These are phyloP conservation scores for Apophysomyces elegans DNA, from an alignment of 371 early-diverging fungal genomes.

Conservation along the genomic window DNA sequence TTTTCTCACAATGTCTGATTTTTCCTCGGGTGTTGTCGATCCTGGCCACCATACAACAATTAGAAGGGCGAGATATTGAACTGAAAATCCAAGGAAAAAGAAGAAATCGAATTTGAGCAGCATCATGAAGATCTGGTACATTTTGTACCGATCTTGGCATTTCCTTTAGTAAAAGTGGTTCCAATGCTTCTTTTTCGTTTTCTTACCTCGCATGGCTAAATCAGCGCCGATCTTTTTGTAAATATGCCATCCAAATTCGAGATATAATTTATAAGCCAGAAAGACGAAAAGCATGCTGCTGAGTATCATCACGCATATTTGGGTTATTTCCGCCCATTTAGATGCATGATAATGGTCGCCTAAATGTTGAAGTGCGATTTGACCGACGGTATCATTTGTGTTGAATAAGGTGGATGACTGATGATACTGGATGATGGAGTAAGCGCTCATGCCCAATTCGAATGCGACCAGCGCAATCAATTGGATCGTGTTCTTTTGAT, in stretches of 20 bases:
- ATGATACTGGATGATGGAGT: slow-evolving; percentile 51
- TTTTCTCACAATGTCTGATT: slow-evolving; percentile 44
- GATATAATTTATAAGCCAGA: slow-evolving; percentile 51
- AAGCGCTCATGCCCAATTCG: slow-evolving; percentile 53
- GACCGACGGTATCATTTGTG: slow-evolving; percentile 24
- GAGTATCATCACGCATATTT: slow-evolving; percentile 47
- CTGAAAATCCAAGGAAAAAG: slow-evolving; percentile 84
- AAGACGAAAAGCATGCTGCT: slow-evolving; percentile 37
- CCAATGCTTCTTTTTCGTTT: not conserved
- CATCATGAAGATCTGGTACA: slow-evolving; percentile 87
- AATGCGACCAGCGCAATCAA: slow-evolving; percentile 53
- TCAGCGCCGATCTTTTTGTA: slow-evolving; percentile 95
- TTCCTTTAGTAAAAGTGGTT: not conserved
- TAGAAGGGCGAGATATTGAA: slow-evolving; percentile 82
- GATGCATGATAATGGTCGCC: slow-evolving; percentile 42
- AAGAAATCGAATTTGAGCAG: slow-evolving; percentile 89
- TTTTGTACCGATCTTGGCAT: slow-evolving; percentile 70
- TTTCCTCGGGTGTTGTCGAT: slow-evolving; percentile 56
- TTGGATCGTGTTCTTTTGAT: slow-evolving; percentile 56
- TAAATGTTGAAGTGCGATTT: slow-evolving; percentile 27
- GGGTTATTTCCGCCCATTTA: slow-evolving; percentile 52
- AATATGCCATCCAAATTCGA: slow-evolving; percentile 80
- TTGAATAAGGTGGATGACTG: slow-evolving; percentile 49
- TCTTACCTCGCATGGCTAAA: slow-evolving; percentile 78
- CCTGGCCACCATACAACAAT: slow-evolving; percentile 60